Evolutionary conservation across 371 early-diverging fungal species (phyloP).

Genomic region (Circinella umbellata): DNA sequence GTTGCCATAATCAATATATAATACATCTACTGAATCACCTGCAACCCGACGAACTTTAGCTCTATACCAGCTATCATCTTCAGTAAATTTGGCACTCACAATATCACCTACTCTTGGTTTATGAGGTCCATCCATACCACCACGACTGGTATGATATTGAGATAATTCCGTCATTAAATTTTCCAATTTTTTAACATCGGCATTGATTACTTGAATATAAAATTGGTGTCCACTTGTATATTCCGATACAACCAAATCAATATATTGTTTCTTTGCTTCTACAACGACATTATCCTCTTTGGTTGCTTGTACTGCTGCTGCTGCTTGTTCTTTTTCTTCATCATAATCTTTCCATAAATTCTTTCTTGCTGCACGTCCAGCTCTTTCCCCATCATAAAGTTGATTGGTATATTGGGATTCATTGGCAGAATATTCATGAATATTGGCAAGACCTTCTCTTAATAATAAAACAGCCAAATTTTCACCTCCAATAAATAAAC

Average conservation of each 20-base stretch:
- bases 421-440: constrained; percentile 86
- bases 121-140: constrained; percentile 24
- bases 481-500: constrained; percentile 71
- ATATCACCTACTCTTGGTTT: constrained; percentile 76
- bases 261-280: constrained; percentile 69
- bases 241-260: constrained; percentile 87
- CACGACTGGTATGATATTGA: constrained; percentile 57
- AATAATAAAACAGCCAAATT: constrained; percentile 74
- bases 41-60: constrained; percentile 79
- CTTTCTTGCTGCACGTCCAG: constrained; percentile 69
- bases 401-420: constrained; percentile 74
- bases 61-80: constrained; percentile 91
- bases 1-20: constrained; percentile 95
- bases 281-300: constrained; percentile 28
- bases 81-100: constrained; percentile 85
- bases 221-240: constrained; percentile 72
- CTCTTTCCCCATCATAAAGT: constrained; percentile 81
- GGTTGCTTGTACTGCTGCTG: constrained; percentile 22
- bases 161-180: constrained; percentile 83
- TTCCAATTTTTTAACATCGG: constrained; percentile 77
- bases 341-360: constrained; percentile 57
- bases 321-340: constrained; percentile 36
- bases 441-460: constrained; percentile 78
- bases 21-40: constrained; percentile 70
- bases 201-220: constrained; percentile 80